Base-by-base conservation (phyloP, 2,329 filamentous ascomycete genomes). In the Fusarium subglutinans region DNA sequence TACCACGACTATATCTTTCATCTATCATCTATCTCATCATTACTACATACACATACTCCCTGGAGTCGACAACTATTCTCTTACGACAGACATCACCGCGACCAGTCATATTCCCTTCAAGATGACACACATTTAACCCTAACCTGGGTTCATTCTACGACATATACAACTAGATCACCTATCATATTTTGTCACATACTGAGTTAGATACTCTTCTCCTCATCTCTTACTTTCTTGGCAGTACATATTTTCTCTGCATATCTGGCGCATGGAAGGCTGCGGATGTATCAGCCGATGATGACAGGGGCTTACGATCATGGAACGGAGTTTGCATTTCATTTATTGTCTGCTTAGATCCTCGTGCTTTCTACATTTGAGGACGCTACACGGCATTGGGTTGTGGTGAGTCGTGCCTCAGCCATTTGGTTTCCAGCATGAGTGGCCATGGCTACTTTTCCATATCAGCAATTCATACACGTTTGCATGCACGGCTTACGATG, bases 171-270 rank as follows among this genome's bases (percentile, higher is more conserved):
- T 72, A 69, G 54, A 74, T 30, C 56, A 62, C 24, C 37, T 35
- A 50, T 53, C 18, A 64, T 53, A 47, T 55, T 40, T 37, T 50
- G 45, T 38, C 63, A 67, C 54, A 54, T 56, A 50, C 28, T 35
- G 53, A 66, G 33, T 50, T 56, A 41, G 50, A 50, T 33, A 44
- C 26, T 26, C 33, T 47, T 55, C 44, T 69, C 54, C 15, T 24
- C 30, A 48, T 58, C 24, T 72, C 50, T 62, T 48, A 18, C 45
- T 75, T 64, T 72, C 57, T 73, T 66, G 64, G 61, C 51, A 55
- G 70, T 74, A 77, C 44, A 76, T 77, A 65, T 33, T 54, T 59
- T 53, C 58, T 62, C 63, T 77, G 73, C 76, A 79, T 78, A 75
- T 69, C 57, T 51, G 76, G 77, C 76, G 77, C 70, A 76, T 76